Evolutionary conservation across 768 basidiomycete genomes (phyloP).

Genomic region (Boletus vermiculosoides): DNA sequence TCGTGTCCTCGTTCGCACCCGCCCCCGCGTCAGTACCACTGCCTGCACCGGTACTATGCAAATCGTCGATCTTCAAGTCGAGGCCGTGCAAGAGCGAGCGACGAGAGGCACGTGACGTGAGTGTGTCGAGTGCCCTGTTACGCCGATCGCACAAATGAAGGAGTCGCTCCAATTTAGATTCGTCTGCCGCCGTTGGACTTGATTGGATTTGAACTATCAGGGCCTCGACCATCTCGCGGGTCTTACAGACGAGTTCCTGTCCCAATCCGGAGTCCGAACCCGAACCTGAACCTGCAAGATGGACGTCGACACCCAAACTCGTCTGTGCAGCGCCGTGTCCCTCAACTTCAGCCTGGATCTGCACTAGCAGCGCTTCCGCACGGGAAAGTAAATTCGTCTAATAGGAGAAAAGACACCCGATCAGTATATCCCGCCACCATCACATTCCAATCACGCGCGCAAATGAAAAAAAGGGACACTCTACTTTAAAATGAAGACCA

Average conservation of each 20-base stretch:
- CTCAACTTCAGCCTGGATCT: constrained; percentile 32
- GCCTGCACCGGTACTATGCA: constrained; percentile 22
- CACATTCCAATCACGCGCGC: background rate
- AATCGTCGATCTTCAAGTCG: constrained; percentile 39
- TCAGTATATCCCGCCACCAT: background rate
- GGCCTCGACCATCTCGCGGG: constrained; percentile 51
- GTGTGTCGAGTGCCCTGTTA: constrained; percentile 50
- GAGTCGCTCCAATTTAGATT: constrained; percentile 62
- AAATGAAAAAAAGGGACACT: constrained; percentile 24
- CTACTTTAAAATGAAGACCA: constrained; percentile 42
- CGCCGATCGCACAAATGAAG: constrained; percentile 73
- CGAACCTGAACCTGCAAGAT: background rate
- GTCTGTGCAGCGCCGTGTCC: constrained; percentile 1
- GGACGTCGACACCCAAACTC: background rate
- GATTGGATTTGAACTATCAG: constrained; percentile 53
- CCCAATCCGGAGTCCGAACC: background rate
- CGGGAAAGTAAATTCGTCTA: constrained; percentile 24
- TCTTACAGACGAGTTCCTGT: constrained; percentile 45
- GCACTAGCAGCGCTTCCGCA: constrained; percentile 42
- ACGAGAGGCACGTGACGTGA: constrained; percentile 39
- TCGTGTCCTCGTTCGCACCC: background rate
- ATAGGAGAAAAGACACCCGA: background rate
- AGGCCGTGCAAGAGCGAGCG: constrained; percentile 45
- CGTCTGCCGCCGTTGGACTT: constrained; percentile 44
- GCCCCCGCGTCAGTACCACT: constrained; percentile 34